Evolutionary conservation across 2,329 filamentous ascomycete genomes (phyloP), one percentile per base, ranked within the genome.

Genomic region (Macrophomina pseudophaseolina): DNA sequence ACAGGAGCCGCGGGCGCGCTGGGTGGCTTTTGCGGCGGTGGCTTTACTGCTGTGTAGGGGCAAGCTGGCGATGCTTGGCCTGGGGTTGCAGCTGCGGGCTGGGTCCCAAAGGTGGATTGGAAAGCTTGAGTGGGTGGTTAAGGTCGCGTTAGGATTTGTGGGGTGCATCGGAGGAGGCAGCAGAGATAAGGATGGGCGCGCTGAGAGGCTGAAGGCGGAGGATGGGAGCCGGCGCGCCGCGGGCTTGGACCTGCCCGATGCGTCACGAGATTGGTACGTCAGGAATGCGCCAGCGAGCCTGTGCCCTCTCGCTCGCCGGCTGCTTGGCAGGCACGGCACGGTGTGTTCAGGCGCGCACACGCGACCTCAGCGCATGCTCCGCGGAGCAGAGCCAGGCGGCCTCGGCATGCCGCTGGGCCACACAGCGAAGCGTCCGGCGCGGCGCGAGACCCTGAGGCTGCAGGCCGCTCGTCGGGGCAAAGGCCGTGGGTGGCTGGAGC

Each of bases 241-340:
- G 30, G 30, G 49, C 49, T 35, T 33, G 49, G 30, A 52, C 30
- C 49, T 32, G 23, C 54, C 18, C 42, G 42, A 48, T 16, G 44
- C 44, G 38, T 62, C 58, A 62, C 58, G 44, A 49, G 58, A 49
- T 44, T 4, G 28, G 12, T 28, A 60, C 58, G 42, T 60, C 56
- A 60, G 40, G 42, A 18, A 48, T 49, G 58, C 58, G 42, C 18
- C 42, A 14, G 58, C 42, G 33, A 56, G 2, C 49, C 12, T 5
- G 7, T 14, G 14, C 38, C 14, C 38, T 2, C 38, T 40, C 38
- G 38, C 38, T 40, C 38, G 11, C 42, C 16, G 9, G 54, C 38
- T 6, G 56, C 58, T 60, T 60, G 58, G 58, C 58, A 60, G 58
- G 58, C 44, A 60, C 58, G 30, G 49, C 30, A 23, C 46, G 46